Evolutionary conservation across 2,329 filamentous ascomycete genomes (phyloP).

Genomic region (Diaporthe ilicicola): DNA sequence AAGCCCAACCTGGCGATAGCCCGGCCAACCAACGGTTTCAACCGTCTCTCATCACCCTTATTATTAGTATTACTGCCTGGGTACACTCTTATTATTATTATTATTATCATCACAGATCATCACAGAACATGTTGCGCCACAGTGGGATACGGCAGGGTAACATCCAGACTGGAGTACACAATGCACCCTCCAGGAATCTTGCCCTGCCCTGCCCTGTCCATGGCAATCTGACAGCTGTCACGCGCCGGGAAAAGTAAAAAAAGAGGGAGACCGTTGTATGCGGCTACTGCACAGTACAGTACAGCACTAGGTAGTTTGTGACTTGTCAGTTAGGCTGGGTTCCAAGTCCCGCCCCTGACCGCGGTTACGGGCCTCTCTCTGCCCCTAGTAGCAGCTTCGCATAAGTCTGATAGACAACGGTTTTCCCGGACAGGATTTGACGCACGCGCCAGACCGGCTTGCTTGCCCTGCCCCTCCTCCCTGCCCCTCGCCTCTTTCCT

Average conservation of each 20-base stretch:
- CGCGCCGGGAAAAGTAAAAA: background rate
- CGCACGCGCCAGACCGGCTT: too few relatives aligned
- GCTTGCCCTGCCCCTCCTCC: too few relatives aligned
- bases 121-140: background rate
- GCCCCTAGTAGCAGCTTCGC: background rate
- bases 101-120: too few relatives aligned
- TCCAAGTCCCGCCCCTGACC: background rate
- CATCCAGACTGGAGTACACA: background rate
- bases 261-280: background rate
- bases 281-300: background rate
- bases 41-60: background rate
- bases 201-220: background rate
- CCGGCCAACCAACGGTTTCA: background rate
- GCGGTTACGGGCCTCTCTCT: background rate
- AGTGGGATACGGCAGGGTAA: background rate
- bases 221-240: conserved; percentile 10
- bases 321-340: background rate
- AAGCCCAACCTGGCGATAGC: background rate
- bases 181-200: background rate
- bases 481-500: background rate
- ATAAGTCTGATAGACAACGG: background rate
- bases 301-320: background rate
- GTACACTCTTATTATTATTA: too few relatives aligned
- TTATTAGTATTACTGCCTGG: too few relatives aligned
- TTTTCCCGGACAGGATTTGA: background rate